Evolutionary conservation across 1,284 basidiomycete genomes (phyloP), one percentile per base, ranked within the genome.

Genomic region (Peniophora sp.): DNA sequence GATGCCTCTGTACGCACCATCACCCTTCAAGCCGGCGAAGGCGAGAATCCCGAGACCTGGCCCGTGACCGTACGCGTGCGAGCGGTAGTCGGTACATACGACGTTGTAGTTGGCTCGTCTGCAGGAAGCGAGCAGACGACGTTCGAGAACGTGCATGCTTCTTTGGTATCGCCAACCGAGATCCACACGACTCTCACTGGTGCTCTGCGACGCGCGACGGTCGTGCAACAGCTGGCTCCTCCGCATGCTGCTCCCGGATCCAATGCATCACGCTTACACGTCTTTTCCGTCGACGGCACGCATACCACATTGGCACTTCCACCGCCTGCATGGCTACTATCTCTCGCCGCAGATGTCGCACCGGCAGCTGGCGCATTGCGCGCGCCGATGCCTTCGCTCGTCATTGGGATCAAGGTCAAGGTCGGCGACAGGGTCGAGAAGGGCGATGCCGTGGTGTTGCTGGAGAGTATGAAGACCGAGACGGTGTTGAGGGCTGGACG

Each of bases 401-500:
- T 91, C 3, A 92, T 96, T 3, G 92, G 96, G 55, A 85, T 95
- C 47, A 78, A 79, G 44, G 91, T 94, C 22, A 73, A 73, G 52
- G 70, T 78, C 2, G 93, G 92, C 0, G 85, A 94, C 52, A 69
- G 66, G 36, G 88, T 96, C n/a, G 79, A 83, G 64, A 81, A 79
- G 64, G 91, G 90, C 0, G 85, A 94, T 62, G 81, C 80, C 8
- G 74, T 92, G 11, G 83, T 93, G 24, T 83, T 96, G 18, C 68
- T 96, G 58, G 93, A 96, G 71, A 94, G 91, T 61, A 97, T 96
- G 93, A 97, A 97, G 79, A 95, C 91, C 56, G 92, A 94, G 72
- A 95, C 88, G 47, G 88, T 89, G 42, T 65, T 97, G 58, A 76
- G 91, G 52, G 82, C 89, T 11, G 75, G 79, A 51, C 72, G 73